Evolutionary conservation across 1,284 basidiomycete genomes (phyloP), one percentile per base, ranked within the genome.

Genomic region (Cryptococcus sp.): DNA sequence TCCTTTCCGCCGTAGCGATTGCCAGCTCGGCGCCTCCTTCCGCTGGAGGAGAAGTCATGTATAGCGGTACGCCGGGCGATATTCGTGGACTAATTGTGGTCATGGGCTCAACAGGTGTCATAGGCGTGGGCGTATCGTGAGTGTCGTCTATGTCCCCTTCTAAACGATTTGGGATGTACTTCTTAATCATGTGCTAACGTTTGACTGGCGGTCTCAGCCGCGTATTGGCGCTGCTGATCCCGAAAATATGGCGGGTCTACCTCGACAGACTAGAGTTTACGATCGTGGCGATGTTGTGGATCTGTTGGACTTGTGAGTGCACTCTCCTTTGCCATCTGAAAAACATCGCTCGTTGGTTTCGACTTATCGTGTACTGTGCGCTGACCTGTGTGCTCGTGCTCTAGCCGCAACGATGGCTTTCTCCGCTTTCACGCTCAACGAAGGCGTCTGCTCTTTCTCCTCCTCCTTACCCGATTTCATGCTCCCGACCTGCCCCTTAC

Each of bases 361-460:
- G 22, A 8, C 16, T 49, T 35, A 7, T 8, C 6, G 15, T 0
- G 27, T 38, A 10, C 31, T 19, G 31, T 8, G 5, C 22, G 11
- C 20, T 22, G 13, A 20, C 11, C 27, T 51, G 11, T 22, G 16
- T 31, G 22, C 40, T 45, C 25, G 20, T 40, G 42, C 39, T 45
- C 17, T 27, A 75, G 73, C 73, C 22, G 66, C 72, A 5, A 73
- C 72, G 3, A 72, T 75, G 69, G 63, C 70, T 11, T 75, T 73
- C 64, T 72, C 72, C 6, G 62, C 68, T 2, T 72, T 68, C 53
- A 72, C 67, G 0, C 47, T 75, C 1, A 47, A 60, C n/a, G 44
- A 59, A 50, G 69, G 70, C 11, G 60, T 73, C 20, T 75, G 73
- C 53, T 35, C 31, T 2, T 35, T 35, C 8, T 56, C 59, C 13